Evolutionary conservation across 352 stramenopile species (phyloP).

Genomic region (Phytophthora chlamydospora): DNA sequence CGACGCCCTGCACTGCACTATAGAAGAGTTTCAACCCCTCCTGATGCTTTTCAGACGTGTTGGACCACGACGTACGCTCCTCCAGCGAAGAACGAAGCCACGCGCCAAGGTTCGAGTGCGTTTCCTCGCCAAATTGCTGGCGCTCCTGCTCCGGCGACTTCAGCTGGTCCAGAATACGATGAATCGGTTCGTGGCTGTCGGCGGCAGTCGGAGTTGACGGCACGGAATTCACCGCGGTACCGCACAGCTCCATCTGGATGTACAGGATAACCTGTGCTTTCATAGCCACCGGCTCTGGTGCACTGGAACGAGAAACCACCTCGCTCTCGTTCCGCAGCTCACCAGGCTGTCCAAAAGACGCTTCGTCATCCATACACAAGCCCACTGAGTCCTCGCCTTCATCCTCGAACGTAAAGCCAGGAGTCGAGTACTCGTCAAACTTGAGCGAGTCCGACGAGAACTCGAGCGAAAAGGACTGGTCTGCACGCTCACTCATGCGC

Average conservation of each 20-base stretch:
- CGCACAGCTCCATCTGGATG: slow-evolving; percentile 84
- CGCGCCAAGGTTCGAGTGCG: slow-evolving; percentile 63
- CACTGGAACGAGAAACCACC: slow-evolving; percentile 8
- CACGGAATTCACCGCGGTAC: slow-evolving; percentile 32
- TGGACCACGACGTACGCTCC: slow-evolving; percentile 43
- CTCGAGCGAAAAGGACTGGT: slow-evolving; percentile 63
- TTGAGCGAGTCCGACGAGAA: slow-evolving; percentile 55
- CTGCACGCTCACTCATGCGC: slow-evolving; percentile 23
- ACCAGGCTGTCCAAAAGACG: slow-evolving; percentile 24
- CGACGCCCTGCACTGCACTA: slow-evolving; percentile 67
- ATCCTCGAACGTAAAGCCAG: slow-evolving; percentile 66
- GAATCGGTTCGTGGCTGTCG: slow-evolving; percentile 45
- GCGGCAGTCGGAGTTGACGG: slow-evolving; percentile 21
- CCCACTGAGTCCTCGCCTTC: slow-evolving; percentile 49
- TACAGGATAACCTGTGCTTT: slow-evolving; percentile 65
- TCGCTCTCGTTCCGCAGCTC: slow-evolving; percentile 31
- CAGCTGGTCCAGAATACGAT: slow-evolving; percentile 52
- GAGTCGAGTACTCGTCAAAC: slow-evolving; percentile 63
- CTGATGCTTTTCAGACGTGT: slow-evolving; percentile 51
- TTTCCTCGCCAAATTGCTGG: slow-evolving; percentile 38
- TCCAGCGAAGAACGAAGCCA: slow-evolving; percentile 77
- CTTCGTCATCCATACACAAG: slow-evolving; percentile 34
- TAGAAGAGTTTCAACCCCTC: slow-evolving; percentile 72
- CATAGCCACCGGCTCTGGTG: slow-evolving; percentile 22
- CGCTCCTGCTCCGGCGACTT: slow-evolving; percentile 34